Conservation (phyloP, 176 grass and related monocot species). For the Luzula sylvatica region DNA sequence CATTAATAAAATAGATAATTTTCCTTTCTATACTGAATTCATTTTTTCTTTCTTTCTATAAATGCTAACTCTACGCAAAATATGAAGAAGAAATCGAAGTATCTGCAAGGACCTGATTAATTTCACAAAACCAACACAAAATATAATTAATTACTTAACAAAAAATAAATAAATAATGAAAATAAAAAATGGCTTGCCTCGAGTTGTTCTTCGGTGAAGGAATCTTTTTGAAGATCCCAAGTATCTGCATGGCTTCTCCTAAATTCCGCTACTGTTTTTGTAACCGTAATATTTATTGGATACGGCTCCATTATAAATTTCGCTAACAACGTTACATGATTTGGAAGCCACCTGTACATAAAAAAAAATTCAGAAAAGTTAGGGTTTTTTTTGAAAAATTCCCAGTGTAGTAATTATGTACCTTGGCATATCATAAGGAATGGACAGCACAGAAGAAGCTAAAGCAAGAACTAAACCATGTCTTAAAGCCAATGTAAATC, state of each 20-base stretch:
- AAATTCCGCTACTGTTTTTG: slow-evolving; percentile 89
- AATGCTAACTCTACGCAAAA: slow-evolving; percentile 47
- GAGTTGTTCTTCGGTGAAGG: slow-evolving; percentile 81
- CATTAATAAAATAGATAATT: no score
- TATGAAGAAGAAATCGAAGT: slow-evolving; percentile 75
- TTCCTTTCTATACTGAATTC: background rate
- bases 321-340: slow-evolving; percentile 67
- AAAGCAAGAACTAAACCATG: slow-evolving; percentile 89
- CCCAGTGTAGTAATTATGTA: slow-evolving; percentile 21
- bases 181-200: slow-evolving; percentile 41
- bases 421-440: slow-evolving; percentile 95
- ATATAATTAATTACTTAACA: background rate
- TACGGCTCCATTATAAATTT: slow-evolving; percentile 63
- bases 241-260: slow-evolving; percentile 86
- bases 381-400: no score
- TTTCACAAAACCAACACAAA: background rate
- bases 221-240: slow-evolving; percentile 81
- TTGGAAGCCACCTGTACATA: slow-evolving; percentile 77
- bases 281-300: slow-evolving; percentile 63
- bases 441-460: slow-evolving; percentile 76
- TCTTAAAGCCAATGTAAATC: slow-evolving; percentile 41
- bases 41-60: background rate
- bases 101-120: slow-evolving; percentile 72
- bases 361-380: no score
- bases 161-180: slow-evolving; percentile 2